Conservation (phyloP, 2,329 filamentous ascomycete species). For the Daldinia sp. region DNA sequence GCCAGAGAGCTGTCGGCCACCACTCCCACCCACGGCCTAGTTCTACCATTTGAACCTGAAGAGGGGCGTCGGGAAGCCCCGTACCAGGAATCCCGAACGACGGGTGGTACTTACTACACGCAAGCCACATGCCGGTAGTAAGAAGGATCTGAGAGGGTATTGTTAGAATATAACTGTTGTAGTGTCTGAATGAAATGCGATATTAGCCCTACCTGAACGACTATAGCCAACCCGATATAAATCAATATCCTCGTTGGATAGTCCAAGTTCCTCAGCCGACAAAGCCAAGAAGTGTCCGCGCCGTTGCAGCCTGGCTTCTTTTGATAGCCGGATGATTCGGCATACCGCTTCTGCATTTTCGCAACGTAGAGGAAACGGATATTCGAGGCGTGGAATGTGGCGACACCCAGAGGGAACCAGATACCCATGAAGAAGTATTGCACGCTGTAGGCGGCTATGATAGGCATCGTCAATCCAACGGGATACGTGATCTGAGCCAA, state of each 20-base stretch:
- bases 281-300: constrained; percentile 46
- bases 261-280: constrained; percentile 48
- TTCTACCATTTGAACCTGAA: constrained; percentile 53
- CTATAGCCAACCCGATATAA: constrained; percentile 57
- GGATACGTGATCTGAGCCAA: constrained; percentile 54
- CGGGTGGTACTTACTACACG: constrained; percentile 65
- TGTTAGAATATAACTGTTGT: constrained; percentile 18
- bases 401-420: constrained; percentile 65
- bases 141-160: constrained; percentile 55
- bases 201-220: constrained; percentile 54
- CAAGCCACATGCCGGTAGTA: constrained; percentile 62
- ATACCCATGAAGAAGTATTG: constrained; percentile 69
- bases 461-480: constrained; percentile 52
- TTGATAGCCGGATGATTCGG: constrained; percentile 30
- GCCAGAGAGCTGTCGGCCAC: constrained; percentile 65
- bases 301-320: constrained; percentile 40
- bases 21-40: constrained; percentile 65
- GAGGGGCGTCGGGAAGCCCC: constrained; percentile 43
- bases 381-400: constrained; percentile 66
- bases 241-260: constrained; percentile 53
- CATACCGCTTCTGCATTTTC: constrained; percentile 56
- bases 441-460: constrained; percentile 54
- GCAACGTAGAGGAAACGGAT: constrained; percentile 61
- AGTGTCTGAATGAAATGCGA: background rate
- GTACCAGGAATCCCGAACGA: constrained; percentile 57